Evolutionary conservation across 1,284 basidiomycete species (phyloP), one percentile per base, ranked within the genome.

Genomic region (Irpex lacteus): DNA sequence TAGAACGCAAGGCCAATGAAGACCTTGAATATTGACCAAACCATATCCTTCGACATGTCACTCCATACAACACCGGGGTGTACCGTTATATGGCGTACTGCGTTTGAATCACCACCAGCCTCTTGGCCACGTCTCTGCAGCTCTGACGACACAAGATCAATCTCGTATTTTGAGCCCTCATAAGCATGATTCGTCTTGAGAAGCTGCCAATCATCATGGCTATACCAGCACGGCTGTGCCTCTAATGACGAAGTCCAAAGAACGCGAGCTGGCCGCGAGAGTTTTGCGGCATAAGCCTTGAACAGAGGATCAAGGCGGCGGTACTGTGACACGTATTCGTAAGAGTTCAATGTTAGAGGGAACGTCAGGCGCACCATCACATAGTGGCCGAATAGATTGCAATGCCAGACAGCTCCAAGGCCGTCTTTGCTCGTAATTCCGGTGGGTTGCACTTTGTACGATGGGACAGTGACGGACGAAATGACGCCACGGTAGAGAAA

Each of bases 371-470:
- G 66, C 69, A 95, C 94, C 70, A 97, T 76, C 47, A 85, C 81
- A 72, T 92, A 96, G 71, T 94, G 92, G 0, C 91, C 88, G 62
- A 96, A 92, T 21, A 95, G 81, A 70, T 96, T 96, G 62, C 88
- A 89, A 70, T 95, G 91, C 92, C 92, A 97, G 6, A 91, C 85
- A 80, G 82, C 87, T 0, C 95, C 95, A 0, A 95, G 75, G 19
- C 90, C 86, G 63, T 96, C 93, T 18, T 79, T 75, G 66, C 85
- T 92, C 63, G 83, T 70, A 60, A 87, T 82, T 0, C 92, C 93
- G 6, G 72, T 74, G 15, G 78, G 74, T 72, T 96, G 92, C 0
- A 81, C 69, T 69, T 91, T 86, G 75, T 77, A 94, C 26, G 70
- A 71, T 0, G 93, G 92, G 8, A 80, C 70, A 7, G 88, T 88